Percentiles rank a stretch among this genome's conserved stretches.
These are phyloP conservation scores for Trichoderma reesei DNA, from an alignment of 495 filamentous ascomycete species.

Conservation along the genomic window DNA sequence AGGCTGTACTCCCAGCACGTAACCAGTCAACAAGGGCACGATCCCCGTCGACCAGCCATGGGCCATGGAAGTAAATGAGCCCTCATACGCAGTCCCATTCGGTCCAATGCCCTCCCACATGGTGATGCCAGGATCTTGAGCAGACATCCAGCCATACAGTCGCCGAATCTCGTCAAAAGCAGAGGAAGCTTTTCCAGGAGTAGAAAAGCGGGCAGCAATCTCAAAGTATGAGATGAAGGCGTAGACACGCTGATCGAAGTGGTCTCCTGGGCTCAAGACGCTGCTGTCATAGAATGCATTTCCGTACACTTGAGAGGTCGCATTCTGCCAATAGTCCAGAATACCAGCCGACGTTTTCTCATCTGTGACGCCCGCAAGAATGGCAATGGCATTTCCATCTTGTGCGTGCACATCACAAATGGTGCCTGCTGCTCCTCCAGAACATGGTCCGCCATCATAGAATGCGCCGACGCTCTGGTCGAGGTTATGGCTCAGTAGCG, in stretches of 20 bases:
- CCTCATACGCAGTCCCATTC: slow-evolving; percentile 28
- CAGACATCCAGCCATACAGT: slow-evolving; percentile 38
- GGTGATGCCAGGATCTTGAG: slow-evolving; percentile 33
- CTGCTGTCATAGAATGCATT: slow-evolving; percentile 40
- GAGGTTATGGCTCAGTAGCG: slow-evolving; percentile 25
- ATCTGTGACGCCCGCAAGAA: slow-evolving; percentile 29
- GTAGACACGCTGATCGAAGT: slow-evolving; percentile 35
- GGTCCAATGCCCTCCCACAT: slow-evolving; percentile 35
- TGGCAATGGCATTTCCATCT: slow-evolving; percentile 36
- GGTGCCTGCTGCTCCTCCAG: slow-evolving; percentile 5
- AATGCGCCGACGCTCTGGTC: slow-evolving; percentile 30
- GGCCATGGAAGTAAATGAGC: slow-evolving; percentile 27
- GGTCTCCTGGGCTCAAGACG: slow-evolving; percentile 19
- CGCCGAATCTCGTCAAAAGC: slow-evolving; percentile 33
- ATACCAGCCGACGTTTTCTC: slow-evolving; percentile 19
- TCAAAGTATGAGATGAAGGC: slow-evolving; percentile 44
- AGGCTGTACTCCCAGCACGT: slow-evolving; percentile 34
- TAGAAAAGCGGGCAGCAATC: slow-evolving; percentile 31
- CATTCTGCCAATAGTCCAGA: slow-evolving; percentile 25
- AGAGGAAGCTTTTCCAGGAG: slow-evolving; percentile 19
- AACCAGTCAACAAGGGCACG: slow-evolving; percentile 27
- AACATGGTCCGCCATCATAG: slow-evolving; percentile 22
- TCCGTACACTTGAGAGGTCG: slow-evolving; percentile 27
- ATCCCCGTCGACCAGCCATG: slow-evolving; percentile 36
- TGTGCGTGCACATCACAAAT: slow-evolving; percentile 32